phyloP scores from a whole-genome alignment of 345 rosid genomes.

The Abelmoschus esculentus region DNA sequence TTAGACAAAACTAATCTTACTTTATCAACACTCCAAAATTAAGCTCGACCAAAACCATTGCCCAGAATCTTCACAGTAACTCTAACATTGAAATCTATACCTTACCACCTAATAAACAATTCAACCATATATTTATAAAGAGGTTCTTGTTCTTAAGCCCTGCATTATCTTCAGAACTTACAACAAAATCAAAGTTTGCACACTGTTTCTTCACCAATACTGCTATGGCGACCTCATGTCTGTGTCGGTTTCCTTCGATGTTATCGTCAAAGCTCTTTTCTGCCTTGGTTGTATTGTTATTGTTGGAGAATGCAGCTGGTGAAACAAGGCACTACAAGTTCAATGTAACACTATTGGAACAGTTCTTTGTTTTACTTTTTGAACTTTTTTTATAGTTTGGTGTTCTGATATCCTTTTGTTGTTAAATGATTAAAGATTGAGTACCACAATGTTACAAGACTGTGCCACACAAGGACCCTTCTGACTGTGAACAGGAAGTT shows the following conservation, averaged over 20 bases:
- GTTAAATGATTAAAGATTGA: slow-evolving; percentile 16
- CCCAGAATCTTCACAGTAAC: slow-evolving; percentile 4
- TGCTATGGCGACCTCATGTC: slow-evolving; percentile 19
- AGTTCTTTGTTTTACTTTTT: background rate
- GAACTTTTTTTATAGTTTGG: background rate
- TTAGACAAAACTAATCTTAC: slow-evolving; percentile 26
- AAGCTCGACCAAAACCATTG: slow-evolving; percentile 36
- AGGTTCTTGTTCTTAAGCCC: no score
- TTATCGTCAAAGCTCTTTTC: slow-evolving; percentile 3
- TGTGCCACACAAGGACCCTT: slow-evolving; percentile 45
- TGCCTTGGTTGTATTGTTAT: slow-evolving; percentile 12
- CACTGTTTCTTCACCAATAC: background rate
- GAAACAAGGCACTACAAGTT: slow-evolving; percentile 49
- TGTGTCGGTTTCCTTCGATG: slow-evolving; percentile 4
- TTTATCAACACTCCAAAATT: slow-evolving; percentile 55
- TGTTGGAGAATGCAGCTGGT: slow-evolving; percentile 22
- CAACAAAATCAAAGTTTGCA: no score
- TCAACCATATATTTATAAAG: background rate
- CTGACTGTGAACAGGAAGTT: slow-evolving; percentile 43
- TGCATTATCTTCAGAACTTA: no score
- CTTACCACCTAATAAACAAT: slow-evolving; percentile 24
- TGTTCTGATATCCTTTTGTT: background rate
- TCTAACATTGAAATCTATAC: background rate
- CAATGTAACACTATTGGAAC: slow-evolving; percentile 28
- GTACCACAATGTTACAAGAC: slow-evolving; percentile 36